Conservation (phyloP, 495 filamentous ascomycete genomes). For the Aspergillus saccharolyticus region DNA sequence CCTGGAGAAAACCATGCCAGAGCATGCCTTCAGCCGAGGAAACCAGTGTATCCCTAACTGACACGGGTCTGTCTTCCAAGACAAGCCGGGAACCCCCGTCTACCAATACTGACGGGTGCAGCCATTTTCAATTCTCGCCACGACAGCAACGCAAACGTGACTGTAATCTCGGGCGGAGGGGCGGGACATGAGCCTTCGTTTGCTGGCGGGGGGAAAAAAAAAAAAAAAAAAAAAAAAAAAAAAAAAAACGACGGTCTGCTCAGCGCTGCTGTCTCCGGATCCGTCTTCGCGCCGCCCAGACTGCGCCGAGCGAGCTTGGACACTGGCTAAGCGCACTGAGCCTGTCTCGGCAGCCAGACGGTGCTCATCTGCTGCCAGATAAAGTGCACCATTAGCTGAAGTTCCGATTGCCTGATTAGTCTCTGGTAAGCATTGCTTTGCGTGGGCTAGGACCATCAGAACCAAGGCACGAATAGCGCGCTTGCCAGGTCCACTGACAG, state of each 20-base stretch:
- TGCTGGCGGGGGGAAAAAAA: too few species aligned
- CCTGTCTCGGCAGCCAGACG: constrained; percentile 28
- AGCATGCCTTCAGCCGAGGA: background rate
- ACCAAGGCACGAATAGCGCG: constrained; percentile 18
- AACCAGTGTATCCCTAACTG: background rate
- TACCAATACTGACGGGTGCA: background rate
- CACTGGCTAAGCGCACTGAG: constrained; percentile 25
- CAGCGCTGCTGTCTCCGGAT: background rate
- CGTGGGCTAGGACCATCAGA: constrained; percentile 23
- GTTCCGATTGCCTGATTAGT: background rate
- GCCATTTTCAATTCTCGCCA: background rate
- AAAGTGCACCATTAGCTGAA: constrained; percentile 19
- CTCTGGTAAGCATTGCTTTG: constrained; percentile 15
- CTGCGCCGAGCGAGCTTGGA: constrained; percentile 31
- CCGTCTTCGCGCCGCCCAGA: constrained; percentile 2
- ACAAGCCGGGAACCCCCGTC: too few species aligned
- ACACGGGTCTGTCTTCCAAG: background rate
- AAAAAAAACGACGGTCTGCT: background rate
- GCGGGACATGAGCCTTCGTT: background rate
- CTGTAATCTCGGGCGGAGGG: background rate
- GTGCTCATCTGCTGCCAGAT: constrained; percentile 22
- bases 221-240: too few species aligned
- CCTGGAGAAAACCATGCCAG: too few species aligned
- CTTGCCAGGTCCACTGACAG: constrained; percentile 2
- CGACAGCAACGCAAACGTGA: background rate